Evolutionary conservation across 73 alveolate species (phyloP).

Genomic region (Paramecium tetraurelia): DNA sequence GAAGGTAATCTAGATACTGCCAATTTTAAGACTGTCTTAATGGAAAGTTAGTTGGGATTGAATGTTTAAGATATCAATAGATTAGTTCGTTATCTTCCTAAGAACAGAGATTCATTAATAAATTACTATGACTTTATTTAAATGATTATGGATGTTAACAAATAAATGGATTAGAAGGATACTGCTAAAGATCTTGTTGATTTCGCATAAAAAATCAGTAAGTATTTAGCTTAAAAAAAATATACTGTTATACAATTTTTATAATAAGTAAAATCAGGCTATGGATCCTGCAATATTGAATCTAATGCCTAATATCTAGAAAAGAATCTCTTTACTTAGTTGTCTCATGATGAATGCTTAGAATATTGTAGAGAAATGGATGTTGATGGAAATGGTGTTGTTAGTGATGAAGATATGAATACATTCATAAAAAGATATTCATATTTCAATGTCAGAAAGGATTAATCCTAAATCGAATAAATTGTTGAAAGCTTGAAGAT

Average conservation of each 20-base stretch:
- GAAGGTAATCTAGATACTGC: constrained; percentile 64
- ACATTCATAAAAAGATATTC: constrained; percentile 58
- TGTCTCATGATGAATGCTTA: constrained; percentile 29
- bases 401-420: constrained; percentile 51
- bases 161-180: constrained; percentile 42
- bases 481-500: background rate
- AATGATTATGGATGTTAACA: constrained; percentile 55
- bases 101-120: constrained; percentile 9
- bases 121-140: constrained; percentile 51
- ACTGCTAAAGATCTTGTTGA: constrained; percentile 57
- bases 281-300: constrained; percentile 29
- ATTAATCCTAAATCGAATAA: constrained; percentile 32
- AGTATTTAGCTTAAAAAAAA: constrained; percentile 7
- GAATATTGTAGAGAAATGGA: constrained; percentile 57
- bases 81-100: constrained; percentile 59
- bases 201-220: constrained; percentile 56
- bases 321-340: background rate
- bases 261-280: constrained; percentile 47
- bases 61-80: constrained; percentile 59
- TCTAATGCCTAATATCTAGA: constrained; percentile 19
- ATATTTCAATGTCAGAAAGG: constrained; percentile 45
- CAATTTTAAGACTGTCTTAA: constrained; percentile 53
- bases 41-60: constrained; percentile 52
- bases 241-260: constrained; percentile 44
- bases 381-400: constrained; percentile 60